These are phyloP conservation scores for Monosporozyma solicola DNA, from an alignment of 805 yeast species.

Conservation along the genomic window DNA sequence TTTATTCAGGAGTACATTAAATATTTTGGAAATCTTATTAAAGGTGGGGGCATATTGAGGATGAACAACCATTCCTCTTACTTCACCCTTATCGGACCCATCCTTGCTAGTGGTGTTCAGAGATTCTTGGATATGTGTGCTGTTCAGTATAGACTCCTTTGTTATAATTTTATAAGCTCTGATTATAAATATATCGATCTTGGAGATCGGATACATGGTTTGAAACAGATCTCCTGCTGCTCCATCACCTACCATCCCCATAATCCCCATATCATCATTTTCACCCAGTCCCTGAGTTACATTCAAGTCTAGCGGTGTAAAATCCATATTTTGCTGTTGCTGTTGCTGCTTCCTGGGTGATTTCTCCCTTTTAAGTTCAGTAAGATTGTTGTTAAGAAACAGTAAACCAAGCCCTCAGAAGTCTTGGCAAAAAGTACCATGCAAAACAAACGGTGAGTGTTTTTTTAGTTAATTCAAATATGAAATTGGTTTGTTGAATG, in stretches of 20 bases:
- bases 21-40: conserved; percentile 23
- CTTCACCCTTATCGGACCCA: background rate
- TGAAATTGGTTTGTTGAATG: background rate
- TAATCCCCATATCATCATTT: background rate
- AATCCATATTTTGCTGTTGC: background rate
- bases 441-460: background rate
- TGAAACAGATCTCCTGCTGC: background rate
- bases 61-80: conserved; percentile 5
- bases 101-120: background rate
- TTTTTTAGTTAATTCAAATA: background rate
- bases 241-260: background rate
- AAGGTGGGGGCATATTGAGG: conserved; percentile 19
- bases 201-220: conserved; percentile 12
- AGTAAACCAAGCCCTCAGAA: background rate
- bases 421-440: background rate
- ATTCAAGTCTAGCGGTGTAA: background rate
- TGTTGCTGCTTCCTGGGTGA: background rate
- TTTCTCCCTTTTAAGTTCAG: background rate
- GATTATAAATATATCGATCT: conserved; percentile 21
- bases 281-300: background rate
- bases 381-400: background rate
- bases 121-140: conserved; percentile 14
- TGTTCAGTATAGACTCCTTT: conserved; percentile 14
- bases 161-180: conserved; percentile 19
- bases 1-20: conserved; percentile 20